phyloP scores from a whole-genome alignment of 2,329 filamentous ascomycete species.

The Arthrobotrys musiformis region DNA sequence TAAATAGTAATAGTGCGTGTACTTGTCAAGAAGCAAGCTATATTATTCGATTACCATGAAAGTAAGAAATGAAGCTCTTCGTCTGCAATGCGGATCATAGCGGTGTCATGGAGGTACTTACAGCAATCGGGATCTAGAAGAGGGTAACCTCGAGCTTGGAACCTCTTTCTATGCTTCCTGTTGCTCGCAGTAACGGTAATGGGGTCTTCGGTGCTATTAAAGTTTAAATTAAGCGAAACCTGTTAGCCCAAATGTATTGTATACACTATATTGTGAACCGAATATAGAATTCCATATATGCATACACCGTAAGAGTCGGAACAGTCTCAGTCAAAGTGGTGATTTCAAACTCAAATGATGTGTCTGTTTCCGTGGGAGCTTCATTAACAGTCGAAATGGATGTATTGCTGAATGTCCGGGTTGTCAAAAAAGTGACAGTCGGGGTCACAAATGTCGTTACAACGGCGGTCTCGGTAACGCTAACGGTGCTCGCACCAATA shows the following conservation, averaged over 20 bases:
- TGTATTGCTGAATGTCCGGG: constrained; percentile 37
- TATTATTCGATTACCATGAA: no score
- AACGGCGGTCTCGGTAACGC: constrained; percentile 34
- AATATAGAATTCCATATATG: background rate
- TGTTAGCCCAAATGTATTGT: background rate
- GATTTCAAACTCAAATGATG: constrained; percentile 11
- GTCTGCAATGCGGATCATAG: background rate
- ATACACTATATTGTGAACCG: background rate
- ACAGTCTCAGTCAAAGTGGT: constrained; percentile 18
- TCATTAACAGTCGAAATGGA: constrained; percentile 29
- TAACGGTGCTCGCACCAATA: constrained; percentile 14
- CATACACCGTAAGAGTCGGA: constrained; percentile 43
- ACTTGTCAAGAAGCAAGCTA: constrained; percentile 48
- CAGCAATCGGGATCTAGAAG: constrained; percentile 46
- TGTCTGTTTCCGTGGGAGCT: constrained; percentile 18
- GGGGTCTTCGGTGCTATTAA: constrained; percentile 18
- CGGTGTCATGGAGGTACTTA: background rate
- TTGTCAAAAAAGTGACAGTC: constrained; percentile 31
- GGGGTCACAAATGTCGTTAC: constrained; percentile 51
- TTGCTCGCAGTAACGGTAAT: constrained; percentile 27
- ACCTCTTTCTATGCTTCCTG: background rate
- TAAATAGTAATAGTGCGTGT: constrained; percentile 37
- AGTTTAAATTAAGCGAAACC: background rate
- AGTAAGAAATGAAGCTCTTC: background rate
- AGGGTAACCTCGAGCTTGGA: constrained; percentile 32